Percentiles rank a stretch among this genome's conserved stretches.
Evolutionary conservation across 768 basidiomycete genomes (phyloP).

Genomic region (Suillus sp.): DNA sequence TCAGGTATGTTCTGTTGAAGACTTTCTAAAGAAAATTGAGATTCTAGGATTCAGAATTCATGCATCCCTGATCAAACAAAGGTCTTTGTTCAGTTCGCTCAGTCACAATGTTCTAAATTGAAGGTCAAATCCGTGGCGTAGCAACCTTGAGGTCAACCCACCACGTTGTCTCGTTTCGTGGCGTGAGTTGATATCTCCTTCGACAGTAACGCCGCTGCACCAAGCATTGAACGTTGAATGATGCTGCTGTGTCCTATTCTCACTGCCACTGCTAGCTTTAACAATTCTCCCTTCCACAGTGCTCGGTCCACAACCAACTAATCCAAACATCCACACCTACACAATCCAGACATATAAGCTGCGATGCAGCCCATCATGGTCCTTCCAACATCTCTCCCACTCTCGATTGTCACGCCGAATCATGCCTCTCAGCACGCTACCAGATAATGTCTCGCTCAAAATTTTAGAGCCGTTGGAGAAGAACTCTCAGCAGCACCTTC

Average conservation of each 20-base stretch:
- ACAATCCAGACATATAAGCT: slow-evolving; percentile 20
- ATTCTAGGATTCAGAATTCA: neutral
- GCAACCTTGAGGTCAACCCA: neutral
- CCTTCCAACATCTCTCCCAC: neutral
- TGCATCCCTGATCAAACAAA: neutral
- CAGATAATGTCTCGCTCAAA: slow-evolving; percentile 4
- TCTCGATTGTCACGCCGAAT: neutral
- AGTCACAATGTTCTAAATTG: neutral
- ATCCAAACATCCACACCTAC: neutral
- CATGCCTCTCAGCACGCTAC: slow-evolving; percentile 13
- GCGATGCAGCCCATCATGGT: slow-evolving; percentile 1
- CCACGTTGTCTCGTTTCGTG: neutral
- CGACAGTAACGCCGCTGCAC: neutral
- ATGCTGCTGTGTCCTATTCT: slow-evolving; percentile 3
- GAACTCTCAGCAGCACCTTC: slow-evolving; percentile 15
- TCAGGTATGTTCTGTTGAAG: slow-evolving; percentile 32
- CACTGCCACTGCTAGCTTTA: slow-evolving; percentile 14
- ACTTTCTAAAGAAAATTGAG: slow-evolving; percentile 7
- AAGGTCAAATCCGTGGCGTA: neutral
- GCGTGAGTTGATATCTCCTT: slow-evolving; percentile 1
- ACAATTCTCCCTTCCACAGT: slow-evolving; percentile 7
- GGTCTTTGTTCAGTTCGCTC: neutral
- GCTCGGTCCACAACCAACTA: slow-evolving; percentile 25
- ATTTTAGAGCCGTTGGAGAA: slow-evolving; percentile 19
- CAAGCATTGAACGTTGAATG: neutral